Evolutionary conservation across 345 rosid genomes (phyloP), one percentile per base, ranked within the genome.

Genomic region (Toxicodendron radicans): DNA sequence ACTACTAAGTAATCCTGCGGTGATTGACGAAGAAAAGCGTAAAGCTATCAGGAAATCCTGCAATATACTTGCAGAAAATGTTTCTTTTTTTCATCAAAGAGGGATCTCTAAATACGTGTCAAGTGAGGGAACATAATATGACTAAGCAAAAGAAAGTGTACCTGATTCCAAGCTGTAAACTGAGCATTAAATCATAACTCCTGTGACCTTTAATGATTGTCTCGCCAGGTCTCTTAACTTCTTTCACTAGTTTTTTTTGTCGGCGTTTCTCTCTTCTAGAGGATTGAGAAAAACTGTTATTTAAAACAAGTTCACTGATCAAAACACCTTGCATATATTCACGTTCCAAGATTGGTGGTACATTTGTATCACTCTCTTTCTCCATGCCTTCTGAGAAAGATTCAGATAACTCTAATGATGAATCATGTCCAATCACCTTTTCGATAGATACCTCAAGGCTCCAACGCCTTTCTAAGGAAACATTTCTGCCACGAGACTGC

Each of bases 291-390:
- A 92, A 93, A 71, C 82, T 78, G 73, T 85, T 80, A 76, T 89
- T 79, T 41, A 92, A 81, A 72, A 95, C 99, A 75, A 93, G 80
- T 80, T 95, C 98, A 75, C 90, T 95, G 17, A 95, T 95, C 73
- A 92, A 83, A 76, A 95, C 97, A 73, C 98, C 99, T 86, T 95
- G 99, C 96, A 91, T 89, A 74, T 95, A 95, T 78, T 95, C 99
- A 64, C 98, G 84, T 79, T 95, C 98, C 85, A 95, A 81, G 73
- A 87, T 88, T 23, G 99, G 93, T 18, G 98, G 91, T 75, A 79
- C 49, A 69, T 80, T 85, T 46, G 79, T 68, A 60, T 82, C 85
- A 64, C 24, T 60, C 73, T 77, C 85, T 67, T 71, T 84, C 53
- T 80, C 83, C 70, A 62, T 67, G 20, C 88, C 79, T 59, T 83